Base-by-base conservation (phyloP, 2,329 filamentous ascomycete genomes). In the Myriosclerotinia scirpicola region DNA sequence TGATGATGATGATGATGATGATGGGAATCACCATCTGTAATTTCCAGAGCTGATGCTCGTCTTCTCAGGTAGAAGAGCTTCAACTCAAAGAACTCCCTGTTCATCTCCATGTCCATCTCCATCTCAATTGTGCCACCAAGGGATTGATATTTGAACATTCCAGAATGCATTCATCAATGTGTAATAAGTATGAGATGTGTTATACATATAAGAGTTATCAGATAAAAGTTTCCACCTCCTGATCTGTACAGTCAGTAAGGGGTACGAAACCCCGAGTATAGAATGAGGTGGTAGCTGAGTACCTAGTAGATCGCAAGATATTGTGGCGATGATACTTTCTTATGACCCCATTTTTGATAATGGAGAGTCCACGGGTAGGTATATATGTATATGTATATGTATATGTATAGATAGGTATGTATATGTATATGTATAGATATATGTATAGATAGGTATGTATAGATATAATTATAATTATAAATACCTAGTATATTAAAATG, bases 211-310 rank as follows among this genome's bases (percentile, higher is more conserved):
- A 30, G 17, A 46, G 15, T 46, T 14, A 59, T 14, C 40, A 44
- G 26, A 46, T 15, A n/a, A 22, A 26, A 26, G 26, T 26, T 26
- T 26, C 26, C 26, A 26, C 26, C 26, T 3, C 26, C 26, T 26
- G 26, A 26, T 26, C 26, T 3, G 26, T 26, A 26, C 26, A 26
- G 26, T 26, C 26, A 26, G 26, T 26, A 26, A 26, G 26, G 26
- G 26, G 26, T 22, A 17, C 44, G 30, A 30, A 60, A 60, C 48
- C 44, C 56, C 56, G 56, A 60, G 56, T 60, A 38, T 48, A 15
- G 34, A 34, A 36, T 12, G 26, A 59, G 40, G 11, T 36, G 15
- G 11, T 34, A 46, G 42, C 14, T 20, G 17, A 44, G 6, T 42
- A 42, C n/a, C 12, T 42, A 15, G 40, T 15, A 44, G 12, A 44